phyloP scores from a whole-genome alignment of 345 rosid species.

The Citrus unshiu region DNA sequence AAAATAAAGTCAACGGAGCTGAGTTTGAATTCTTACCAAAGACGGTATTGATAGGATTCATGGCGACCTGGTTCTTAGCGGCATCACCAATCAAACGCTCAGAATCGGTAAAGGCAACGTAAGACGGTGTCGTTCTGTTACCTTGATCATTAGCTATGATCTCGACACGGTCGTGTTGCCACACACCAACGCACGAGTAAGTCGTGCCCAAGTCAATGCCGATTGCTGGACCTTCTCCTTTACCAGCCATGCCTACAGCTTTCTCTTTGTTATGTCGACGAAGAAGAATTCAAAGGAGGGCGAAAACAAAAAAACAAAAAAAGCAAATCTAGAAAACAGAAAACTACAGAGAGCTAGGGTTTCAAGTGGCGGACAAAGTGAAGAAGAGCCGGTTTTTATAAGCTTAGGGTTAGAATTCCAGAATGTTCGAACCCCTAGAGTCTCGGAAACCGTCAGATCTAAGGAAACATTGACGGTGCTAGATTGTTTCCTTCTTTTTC shows the following conservation, averaged over 20 bases:
- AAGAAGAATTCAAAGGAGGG: background rate
- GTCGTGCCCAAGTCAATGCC: slow-evolving; percentile 76
- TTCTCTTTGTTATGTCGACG: background rate
- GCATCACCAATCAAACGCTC: slow-evolving; percentile 80
- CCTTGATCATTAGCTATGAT: slow-evolving; percentile 80
- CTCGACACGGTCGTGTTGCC: slow-evolving; percentile 82
- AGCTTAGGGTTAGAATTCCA: slow-evolving; percentile 25
- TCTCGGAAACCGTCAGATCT: slow-evolving; percentile 27
- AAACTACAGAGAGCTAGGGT: slow-evolving; percentile 30
- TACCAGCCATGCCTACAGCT: slow-evolving; percentile 46
- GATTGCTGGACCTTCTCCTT: slow-evolving; percentile 81
- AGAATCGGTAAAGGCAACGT: slow-evolving; percentile 60
- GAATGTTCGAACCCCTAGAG: slow-evolving; percentile 27
- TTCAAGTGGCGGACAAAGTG: background rate
- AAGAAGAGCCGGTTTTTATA: slow-evolving; percentile 21
- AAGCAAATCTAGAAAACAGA: background rate
- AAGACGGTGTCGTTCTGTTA: slow-evolving; percentile 68
- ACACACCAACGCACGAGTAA: slow-evolving; percentile 72
- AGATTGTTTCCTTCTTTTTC: background rate
- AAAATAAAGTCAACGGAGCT: background rate
- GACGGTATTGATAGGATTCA: slow-evolving; percentile 70
- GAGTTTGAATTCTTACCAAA: slow-evolving; percentile 43
- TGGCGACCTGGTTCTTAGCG: slow-evolving; percentile 81
- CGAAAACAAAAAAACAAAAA: background rate
- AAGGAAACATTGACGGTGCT: slow-evolving; percentile 21